Percentiles rank a stretch among this genome's conserved stretches.
These are phyloP conservation scores for Martiniozyma asiatica DNA, from an alignment of 1,139 yeast species.

Conservation along the genomic window DNA sequence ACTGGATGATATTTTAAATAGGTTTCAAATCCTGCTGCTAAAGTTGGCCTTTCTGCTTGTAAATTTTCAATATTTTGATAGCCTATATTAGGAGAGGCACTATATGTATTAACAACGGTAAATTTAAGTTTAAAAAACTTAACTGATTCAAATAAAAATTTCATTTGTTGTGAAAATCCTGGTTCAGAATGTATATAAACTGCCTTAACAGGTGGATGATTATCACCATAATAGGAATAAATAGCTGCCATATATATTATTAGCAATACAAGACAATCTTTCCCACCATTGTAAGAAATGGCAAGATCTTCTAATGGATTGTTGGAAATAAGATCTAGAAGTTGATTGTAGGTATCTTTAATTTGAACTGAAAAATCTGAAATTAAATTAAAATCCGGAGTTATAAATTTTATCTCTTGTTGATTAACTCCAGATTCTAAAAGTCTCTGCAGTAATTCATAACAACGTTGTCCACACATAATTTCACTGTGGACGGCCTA, in stretches of 20 bases:
- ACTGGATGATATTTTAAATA: conserved; percentile 42
- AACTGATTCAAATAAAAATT: conserved; percentile 34
- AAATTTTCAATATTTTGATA: too few relatives aligned
- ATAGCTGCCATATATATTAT: conserved; percentile 52
- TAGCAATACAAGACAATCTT: conserved; percentile 79
- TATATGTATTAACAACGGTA: conserved; percentile 11
- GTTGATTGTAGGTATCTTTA: conserved; percentile 4
- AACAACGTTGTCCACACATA: too few relatives aligned
- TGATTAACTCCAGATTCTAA: too few relatives aligned
- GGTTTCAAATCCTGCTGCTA: conserved; percentile 54
- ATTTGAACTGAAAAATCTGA: too few relatives aligned
- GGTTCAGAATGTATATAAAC: conserved; percentile 61
- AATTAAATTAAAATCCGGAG: too few relatives aligned
- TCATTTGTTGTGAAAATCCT: conserved; percentile 53
- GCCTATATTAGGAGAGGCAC: background rate
- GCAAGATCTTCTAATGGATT: conserved; percentile 44
- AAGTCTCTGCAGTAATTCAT: too few relatives aligned
- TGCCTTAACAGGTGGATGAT: conserved; percentile 27
- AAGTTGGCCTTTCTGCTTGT: conserved; percentile 27
- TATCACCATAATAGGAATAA: conserved; percentile 17
- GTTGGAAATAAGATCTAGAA: conserved; percentile 20
- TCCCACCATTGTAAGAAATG: conserved; percentile 80
- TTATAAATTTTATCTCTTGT: too few relatives aligned
- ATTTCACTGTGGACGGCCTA: too few relatives aligned
- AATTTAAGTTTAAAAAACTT: conserved; percentile 34